A percentile compares a stretch with the other conserved stretches of the same genome.
Conservation (phyloP, 192 early-diverging fungal genomes). For the Lunasporangiospora selenospora region DNA sequence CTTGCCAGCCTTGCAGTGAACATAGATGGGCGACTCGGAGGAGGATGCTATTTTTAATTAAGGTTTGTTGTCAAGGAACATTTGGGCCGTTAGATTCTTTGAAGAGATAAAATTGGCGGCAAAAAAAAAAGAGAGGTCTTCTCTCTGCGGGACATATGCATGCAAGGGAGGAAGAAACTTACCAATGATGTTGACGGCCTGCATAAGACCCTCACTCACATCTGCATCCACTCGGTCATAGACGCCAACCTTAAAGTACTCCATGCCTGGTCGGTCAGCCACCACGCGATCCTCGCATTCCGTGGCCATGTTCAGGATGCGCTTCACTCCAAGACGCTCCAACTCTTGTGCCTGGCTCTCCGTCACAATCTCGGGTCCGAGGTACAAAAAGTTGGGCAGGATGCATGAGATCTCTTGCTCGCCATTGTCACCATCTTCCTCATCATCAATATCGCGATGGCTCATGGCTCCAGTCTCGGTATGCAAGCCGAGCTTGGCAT, state of each 20-base stretch:
- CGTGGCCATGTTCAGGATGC: constrained; percentile 82
- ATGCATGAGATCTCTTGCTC: constrained; percentile 62
- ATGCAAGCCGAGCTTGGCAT: too few relatives aligned
- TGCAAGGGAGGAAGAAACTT: constrained; percentile 16
- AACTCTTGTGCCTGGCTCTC: constrained; percentile 60
- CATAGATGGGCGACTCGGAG: constrained; percentile 62
- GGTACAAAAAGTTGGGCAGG: constrained; percentile 62
- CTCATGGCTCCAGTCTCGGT: too few relatives aligned
- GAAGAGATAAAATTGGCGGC: too few relatives aligned
- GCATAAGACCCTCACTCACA: constrained; percentile 61
- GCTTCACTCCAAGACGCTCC: constrained; percentile 60
- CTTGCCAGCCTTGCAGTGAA: constrained; percentile 82
- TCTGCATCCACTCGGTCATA: constrained; percentile 74
- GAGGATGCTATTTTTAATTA: constrained; percentile 38
- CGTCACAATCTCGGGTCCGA: constrained; percentile 74
- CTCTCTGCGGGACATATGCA: too few relatives aligned
- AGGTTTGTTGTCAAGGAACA: too few relatives aligned
- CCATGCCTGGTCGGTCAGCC: constrained; percentile 42
- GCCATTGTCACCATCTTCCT: constrained; percentile 11
- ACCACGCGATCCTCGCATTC: constrained; percentile 67
- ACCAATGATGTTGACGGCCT: constrained; percentile 75
- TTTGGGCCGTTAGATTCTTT: too few relatives aligned
- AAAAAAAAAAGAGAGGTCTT: constrained; percentile 5
- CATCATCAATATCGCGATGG: neutral
- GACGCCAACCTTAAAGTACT: constrained; percentile 57